Conservation (phyloP, 139 green algal genomes). For the Pedinophyceae sp. region DNA sequence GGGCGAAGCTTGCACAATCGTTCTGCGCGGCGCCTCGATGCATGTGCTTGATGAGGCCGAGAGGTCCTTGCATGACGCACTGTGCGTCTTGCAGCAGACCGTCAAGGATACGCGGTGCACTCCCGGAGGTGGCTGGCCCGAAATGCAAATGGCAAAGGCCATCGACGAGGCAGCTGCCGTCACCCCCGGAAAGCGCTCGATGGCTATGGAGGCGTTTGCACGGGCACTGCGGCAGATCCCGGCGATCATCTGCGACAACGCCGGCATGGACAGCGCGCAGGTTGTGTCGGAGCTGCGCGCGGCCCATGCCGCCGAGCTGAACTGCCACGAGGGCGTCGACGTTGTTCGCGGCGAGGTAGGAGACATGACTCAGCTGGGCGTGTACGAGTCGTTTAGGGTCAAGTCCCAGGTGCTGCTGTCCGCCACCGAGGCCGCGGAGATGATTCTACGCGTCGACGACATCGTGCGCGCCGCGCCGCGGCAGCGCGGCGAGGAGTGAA, state of each 20-base stretch:
- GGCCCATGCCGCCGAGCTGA: constrained; percentile 35
- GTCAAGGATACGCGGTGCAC: constrained; percentile 74
- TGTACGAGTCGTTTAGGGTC: constrained; percentile 64
- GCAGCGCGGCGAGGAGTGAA: too few species aligned
- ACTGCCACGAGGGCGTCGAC: constrained; percentile 55
- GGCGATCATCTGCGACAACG: constrained; percentile 92
- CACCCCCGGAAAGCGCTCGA: constrained; percentile 80
- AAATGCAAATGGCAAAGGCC: constrained; percentile 55
- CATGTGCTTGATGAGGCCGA: constrained; percentile 97
- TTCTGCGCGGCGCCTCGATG: constrained; percentile 78
- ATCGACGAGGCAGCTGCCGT: constrained; percentile 42
- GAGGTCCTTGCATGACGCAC: constrained; percentile 88
- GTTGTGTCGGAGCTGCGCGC: constrained; percentile 73
- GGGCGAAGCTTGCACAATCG: constrained; percentile 93
- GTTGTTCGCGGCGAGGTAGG: constrained; percentile 45
- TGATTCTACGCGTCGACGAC: constrained; percentile 96
- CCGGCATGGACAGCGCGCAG: constrained; percentile 69
- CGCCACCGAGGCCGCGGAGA: constrained; percentile 92
- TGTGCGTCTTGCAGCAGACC: constrained; percentile 85
- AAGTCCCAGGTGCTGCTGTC: constrained; percentile 58
- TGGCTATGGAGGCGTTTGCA: constrained; percentile 87
- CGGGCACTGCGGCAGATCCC: constrained; percentile 76
- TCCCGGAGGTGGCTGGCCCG: constrained; percentile 80
- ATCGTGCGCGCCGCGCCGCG: constrained; percentile 87
- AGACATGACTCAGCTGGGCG: constrained; percentile 35